Evolutionary conservation across 352 stramenopile species (phyloP), one percentile per base, ranked within the genome.

Genomic region (Globisporangium lucens): DNA sequence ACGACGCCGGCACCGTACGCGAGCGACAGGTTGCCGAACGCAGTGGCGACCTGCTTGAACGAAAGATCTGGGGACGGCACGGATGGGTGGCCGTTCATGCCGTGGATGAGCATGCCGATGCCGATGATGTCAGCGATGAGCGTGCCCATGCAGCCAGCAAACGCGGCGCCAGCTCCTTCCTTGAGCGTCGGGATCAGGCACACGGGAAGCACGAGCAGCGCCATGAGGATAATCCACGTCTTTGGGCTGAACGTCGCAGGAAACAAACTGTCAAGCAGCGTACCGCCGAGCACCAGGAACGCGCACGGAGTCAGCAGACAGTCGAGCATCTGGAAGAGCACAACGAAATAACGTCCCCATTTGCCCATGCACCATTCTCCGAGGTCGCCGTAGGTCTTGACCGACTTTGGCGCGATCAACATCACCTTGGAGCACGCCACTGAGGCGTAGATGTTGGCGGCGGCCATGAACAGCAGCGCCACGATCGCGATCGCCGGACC

Each of bases 141-240:
- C 33, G 70, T 76, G 9, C 71, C 70, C 41, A 77, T 46, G 24
- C 46, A 69, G 36, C 71, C 71, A 22, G 71, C 71, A 46, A 75
- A 72, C n/a, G 71, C 71, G 8, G 65, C 68, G n/a, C 62, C 62
- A 5, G 71, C 71, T 3, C 68, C 71, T 63, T 76, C 71, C 55
- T 76, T 75, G 22, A 76, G 56, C 33, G 71, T 76, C 27, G 71
- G 71, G 30, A 69, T 71, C 20, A 76, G 35, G 47, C 69, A 76
- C 20, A 76, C 58, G 1, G 71, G 71, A 3, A 76, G 58, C 30
- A 75, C 46, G n/a, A 56, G 27, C 29, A 74, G 27, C 22, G 65
- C 69, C 71, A 76, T 76, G 9, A 76, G 43, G 38, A 76, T 64
- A 22, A 76, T 76, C 71, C 71, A 76, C 24, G 63, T 74, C n/a